Percentiles rank a stretch among this genome's conserved stretches.
These are phyloP conservation scores for Amphirosellinia nigrospora DNA, from an alignment of 495 filamentous ascomycete species.

Conservation along the genomic window DNA sequence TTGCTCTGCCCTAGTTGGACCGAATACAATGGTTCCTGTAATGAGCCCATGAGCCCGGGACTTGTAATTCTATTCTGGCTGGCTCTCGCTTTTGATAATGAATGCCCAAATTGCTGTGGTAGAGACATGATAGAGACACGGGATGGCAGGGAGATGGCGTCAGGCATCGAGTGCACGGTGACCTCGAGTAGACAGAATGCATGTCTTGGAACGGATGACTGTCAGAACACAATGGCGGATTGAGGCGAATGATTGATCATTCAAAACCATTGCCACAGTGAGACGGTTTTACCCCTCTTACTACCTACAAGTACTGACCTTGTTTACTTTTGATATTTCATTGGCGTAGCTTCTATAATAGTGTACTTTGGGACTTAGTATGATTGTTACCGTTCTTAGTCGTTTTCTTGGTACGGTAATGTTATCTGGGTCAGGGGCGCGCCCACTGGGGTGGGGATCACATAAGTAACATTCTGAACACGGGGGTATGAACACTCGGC, in stretches of 20 bases:
- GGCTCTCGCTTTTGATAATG: background rate
- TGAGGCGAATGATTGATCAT: background rate
- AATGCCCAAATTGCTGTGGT: constrained; percentile 1
- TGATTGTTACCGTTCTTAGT: background rate
- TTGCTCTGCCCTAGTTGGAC: constrained; percentile 6
- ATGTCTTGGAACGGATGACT: constrained; percentile 10
- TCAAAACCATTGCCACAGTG: background rate
- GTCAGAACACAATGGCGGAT: constrained; percentile 2
- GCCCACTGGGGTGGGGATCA: constrained; percentile 21
- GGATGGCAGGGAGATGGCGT: background rate
- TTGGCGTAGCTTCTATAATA: background rate
- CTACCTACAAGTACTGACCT: background rate
- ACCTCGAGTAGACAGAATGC: constrained; percentile 6
- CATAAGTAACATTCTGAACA: constrained; percentile 3
- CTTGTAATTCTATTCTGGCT: background rate
- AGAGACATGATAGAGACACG: background rate
- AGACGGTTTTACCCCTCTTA: background rate
- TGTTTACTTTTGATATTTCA: background rate
- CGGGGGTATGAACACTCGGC: constrained; percentile 12
- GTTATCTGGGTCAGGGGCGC: constrained; percentile 15
- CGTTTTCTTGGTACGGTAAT: background rate
- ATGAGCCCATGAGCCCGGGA: background rate
- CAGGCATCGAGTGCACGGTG: background rate
- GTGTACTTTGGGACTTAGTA: background rate
- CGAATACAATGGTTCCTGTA: background rate